A percentile compares a stretch with the other conserved stretches of the same genome.
Conservation (phyloP, 306 rosid species). For the Hippophae gyantsensis region DNA sequence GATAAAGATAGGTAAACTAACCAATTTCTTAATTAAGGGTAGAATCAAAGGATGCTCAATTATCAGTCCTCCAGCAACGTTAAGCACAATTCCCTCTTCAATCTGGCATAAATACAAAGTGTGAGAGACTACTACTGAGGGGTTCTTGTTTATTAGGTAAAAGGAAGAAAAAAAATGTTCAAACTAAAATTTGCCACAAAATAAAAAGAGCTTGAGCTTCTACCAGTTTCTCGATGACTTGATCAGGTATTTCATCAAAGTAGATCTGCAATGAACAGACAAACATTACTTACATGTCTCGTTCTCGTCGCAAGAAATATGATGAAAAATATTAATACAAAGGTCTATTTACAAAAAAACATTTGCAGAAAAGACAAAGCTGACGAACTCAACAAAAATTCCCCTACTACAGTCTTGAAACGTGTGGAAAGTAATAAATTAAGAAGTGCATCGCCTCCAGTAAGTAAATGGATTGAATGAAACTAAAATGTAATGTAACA, state of each 20-base stretch:
- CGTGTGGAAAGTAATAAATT: too few relatives aligned
- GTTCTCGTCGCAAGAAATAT: neutral
- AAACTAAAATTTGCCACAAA: slow-evolving; percentile 7
- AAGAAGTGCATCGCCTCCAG: too few relatives aligned
- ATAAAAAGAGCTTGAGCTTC: slow-evolving; percentile 8
- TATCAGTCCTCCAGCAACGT: slow-evolving; percentile 88
- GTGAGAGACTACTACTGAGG: neutral
- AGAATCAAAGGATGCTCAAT: slow-evolving; percentile 80
- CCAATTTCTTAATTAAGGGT: slow-evolving; percentile 84
- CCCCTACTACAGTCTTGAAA: too few relatives aligned
- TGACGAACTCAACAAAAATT: too few relatives aligned
- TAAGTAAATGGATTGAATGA: too few relatives aligned
- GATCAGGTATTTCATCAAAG: slow-evolving; percentile 85
- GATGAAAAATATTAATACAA: neutral
- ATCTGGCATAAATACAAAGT: slow-evolving; percentile 29
- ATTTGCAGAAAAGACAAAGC: neutral
- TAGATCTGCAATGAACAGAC: slow-evolving; percentile 50
- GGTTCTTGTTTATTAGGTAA: neutral
- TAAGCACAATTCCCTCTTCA: slow-evolving; percentile 77
- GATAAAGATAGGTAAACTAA: slow-evolving; percentile 38
- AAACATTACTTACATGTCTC: slow-evolving; percentile 14
- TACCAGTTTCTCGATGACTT: slow-evolving; percentile 79
- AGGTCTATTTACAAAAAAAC: neutral
- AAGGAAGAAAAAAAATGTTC: neutral
- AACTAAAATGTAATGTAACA: too few relatives aligned